These are phyloP conservation scores for Apophysomyces ossiformis DNA, from an alignment of 371 early-diverging fungal species.

Conservation along the genomic window DNA sequence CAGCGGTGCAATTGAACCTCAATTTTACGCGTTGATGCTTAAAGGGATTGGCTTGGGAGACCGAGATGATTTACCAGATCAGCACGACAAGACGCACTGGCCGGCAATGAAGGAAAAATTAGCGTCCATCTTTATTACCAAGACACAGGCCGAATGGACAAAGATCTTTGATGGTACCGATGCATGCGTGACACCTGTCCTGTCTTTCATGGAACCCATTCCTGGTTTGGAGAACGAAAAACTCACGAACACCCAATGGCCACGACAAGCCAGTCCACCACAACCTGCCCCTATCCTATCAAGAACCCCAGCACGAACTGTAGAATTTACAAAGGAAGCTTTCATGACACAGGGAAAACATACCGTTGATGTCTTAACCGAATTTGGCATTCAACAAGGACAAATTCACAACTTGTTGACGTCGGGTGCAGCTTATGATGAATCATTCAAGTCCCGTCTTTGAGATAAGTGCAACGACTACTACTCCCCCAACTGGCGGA, in stretches of 20 bases:
- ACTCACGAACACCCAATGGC: conserved; percentile 19
- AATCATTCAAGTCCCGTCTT: not conserved
- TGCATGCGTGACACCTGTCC: conserved; percentile 78
- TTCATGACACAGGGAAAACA: conserved; percentile 60
- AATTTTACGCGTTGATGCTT: conserved; percentile 68
- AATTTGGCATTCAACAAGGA: conserved; percentile 52
- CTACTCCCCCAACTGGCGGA: not conserved
- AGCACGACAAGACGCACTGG: conserved; percentile 61
- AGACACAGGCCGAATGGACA: conserved; percentile 73
- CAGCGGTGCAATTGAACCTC: conserved; percentile 75
- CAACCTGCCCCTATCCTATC: conserved; percentile 66
- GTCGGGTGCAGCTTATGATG: not conserved
- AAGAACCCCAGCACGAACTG: conserved; percentile 56
- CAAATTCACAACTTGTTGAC: not conserved
- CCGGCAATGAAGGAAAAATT: conserved; percentile 58
- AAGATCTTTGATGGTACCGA: conserved; percentile 69
- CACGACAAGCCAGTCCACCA: conserved; percentile 48
- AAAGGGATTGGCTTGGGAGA: conserved; percentile 55
- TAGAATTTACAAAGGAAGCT: conserved; percentile 26
- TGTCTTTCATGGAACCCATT: conserved; percentile 54
- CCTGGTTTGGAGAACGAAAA: conserved; percentile 17
- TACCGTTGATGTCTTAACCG: conserved; percentile 53
- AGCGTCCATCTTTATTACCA: conserved; percentile 52
- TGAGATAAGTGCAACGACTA: not conserved
- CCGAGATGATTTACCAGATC: conserved; percentile 47